Base-by-base conservation (phyloP, 768 basidiomycete species). In the Suillus alpinus region DNA sequence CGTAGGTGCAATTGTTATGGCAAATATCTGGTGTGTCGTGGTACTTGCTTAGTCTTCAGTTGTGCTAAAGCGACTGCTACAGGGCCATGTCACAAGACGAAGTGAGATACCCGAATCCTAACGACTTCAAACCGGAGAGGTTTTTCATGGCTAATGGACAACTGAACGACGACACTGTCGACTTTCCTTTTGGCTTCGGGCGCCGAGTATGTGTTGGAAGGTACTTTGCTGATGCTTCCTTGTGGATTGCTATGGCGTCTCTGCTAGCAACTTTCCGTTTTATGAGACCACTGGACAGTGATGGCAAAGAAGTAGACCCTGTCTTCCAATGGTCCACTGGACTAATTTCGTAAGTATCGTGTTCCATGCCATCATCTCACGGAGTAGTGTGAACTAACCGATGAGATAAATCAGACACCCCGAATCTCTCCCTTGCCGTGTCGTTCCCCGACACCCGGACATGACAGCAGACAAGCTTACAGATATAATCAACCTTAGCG, bases 241-340 rank as follows among this genome's bases (percentile, higher is more conserved):
- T 72, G n/a, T 72, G 71, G 71, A 65, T 73, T 53, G 73, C 69
- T 18, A 62, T 72, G 5, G 71, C 62, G 9, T 71, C 73, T 57
- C 64, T 72, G 18, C 70, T 75, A 41, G 46, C 71, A 56, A 40
- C 56, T n/a, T 72, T 75, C 57, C 69, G 64, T 36, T 73, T 75
- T 41, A 64, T 60, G 73, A 75, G 64, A 60, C 66, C 57, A 26
- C 43, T 71, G 60, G 66, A 75, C 41, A 59, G 65, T 23, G 59
- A 69, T 32, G 73, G 73, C 4, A 44, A 34, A 20, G 73, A 75
- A 53, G 44, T 65, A 29, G 60, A 73, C 18, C 67, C 68, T 23
- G 49, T 61, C 16, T 71, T 70, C 1, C 31, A 62, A 56, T 72
- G 73, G 73, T 60, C 71, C 9, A 69, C 66, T 2, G 71, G 73